These are phyloP conservation scores for Trypanosoma boissoni DNA, from an alignment of 208 protist genomes.

Conservation along the genomic window DNA sequence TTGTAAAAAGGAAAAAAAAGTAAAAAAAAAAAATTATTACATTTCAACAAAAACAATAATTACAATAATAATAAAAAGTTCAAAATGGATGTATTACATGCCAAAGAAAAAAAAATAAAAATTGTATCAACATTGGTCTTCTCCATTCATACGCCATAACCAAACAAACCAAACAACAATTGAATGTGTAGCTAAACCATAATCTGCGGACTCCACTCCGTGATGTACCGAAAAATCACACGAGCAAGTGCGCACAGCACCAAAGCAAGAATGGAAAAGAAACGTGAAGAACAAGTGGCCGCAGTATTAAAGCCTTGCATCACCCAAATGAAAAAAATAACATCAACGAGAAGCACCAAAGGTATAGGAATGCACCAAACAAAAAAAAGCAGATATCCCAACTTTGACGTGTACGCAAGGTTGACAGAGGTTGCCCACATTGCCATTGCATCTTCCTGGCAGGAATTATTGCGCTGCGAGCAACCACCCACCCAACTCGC, in stretches of 20 bases:
- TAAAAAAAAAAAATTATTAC: not conserved
- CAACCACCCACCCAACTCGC: constrained; percentile 51
- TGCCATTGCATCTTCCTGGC: constrained; percentile 34
- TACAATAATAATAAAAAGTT: not conserved
- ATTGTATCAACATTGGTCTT: no score
- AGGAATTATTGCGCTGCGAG: constrained; percentile 19
- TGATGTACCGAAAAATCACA: constrained; percentile 56
- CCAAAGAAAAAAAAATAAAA: no score
- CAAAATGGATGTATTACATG: no score
- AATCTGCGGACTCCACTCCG: constrained; percentile 50
- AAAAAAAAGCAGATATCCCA: constrained; percentile 70
- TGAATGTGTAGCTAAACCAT: constrained; percentile 10
- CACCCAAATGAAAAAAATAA: constrained; percentile 66
- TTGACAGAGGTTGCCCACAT: constrained; percentile 55
- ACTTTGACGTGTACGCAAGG: constrained; percentile 53
- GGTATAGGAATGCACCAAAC: constrained; percentile 70
- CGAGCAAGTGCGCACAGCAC: constrained; percentile 33
- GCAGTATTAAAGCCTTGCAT: constrained; percentile 45
- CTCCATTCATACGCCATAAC: no score
- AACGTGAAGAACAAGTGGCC: constrained; percentile 15
- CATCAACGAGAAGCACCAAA: constrained; percentile 63
- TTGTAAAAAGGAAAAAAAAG: no score
- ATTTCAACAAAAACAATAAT: not conserved
- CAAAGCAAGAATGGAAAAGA: constrained; percentile 30
- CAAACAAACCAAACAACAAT: no score